Evolutionary conservation across 1,139 yeast genomes (phyloP), one percentile per base, ranked within the genome.

Genomic region (Debaryomyces nepalensis): DNA sequence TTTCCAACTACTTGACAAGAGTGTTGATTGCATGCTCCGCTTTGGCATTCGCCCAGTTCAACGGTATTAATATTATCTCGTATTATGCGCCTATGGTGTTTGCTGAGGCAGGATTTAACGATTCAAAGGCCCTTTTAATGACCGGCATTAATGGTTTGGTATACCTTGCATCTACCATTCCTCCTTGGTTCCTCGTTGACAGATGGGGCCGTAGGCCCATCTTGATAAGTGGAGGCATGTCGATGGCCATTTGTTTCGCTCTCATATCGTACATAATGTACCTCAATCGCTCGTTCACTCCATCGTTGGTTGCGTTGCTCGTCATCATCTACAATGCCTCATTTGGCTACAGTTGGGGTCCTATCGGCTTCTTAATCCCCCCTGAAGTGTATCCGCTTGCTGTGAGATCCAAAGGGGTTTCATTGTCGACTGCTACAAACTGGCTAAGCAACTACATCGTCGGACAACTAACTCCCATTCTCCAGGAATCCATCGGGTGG

Each of bases 331-430:
- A 76, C 54, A 77, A 77, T 49, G 81, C 80, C 1, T 65, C 76
- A 1, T 78, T 78, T 57, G 82, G 82, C 2, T 73, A 67, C 54
- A 73, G 80, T 47, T 78, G 80, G 80, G 83, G 83, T 1, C 83
- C 83, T 2, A 66, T 77, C 30, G 81, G 81, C 19, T 78, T 77
- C 58, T 64, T 78, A 39, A 70, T 76, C 37, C 80, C 81, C 2
- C 79, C 81, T 4, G 82, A 77, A 54, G 77, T 77, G 14, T 75
- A 70, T 48, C 79, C 82, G 2, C 64, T 76, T 43, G 75, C 81
- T 1, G 70, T 77, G n/a, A 61, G 83, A 45, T 68, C 79, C 20
- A 75, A 77, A 49, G 83, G 82, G 29, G 80, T 77, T 1, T 72
- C 80, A 4, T 55, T 78, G 2, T 75, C 81, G 1, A 76, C 81